Conservation (phyloP, 1,284 basidiomycete genomes). For the Puccinia triticina region DNA sequence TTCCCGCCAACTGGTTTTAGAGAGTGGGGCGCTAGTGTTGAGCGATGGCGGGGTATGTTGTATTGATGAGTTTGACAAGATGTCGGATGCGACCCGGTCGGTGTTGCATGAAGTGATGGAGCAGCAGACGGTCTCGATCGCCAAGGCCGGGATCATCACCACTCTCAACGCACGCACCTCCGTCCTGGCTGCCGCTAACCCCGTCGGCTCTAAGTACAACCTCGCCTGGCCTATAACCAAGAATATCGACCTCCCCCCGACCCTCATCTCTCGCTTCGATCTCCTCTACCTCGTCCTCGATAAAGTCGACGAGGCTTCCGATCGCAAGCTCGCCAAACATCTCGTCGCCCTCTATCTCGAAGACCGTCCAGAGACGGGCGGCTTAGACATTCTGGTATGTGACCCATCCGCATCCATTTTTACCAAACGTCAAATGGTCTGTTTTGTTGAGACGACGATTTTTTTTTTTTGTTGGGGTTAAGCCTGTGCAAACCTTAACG, state of each 20-base stretch:
- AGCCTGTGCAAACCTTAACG: conserved; percentile 86
- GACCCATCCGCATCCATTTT: not conserved
- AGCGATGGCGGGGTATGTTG: conserved; percentile 96
- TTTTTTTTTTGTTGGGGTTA: conserved; percentile 21
- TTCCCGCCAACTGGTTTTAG: conserved; percentile 93
- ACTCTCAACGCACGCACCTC: conserved; percentile 70
- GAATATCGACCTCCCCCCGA: conserved; percentile 80
- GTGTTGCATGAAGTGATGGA: conserved; percentile 99
- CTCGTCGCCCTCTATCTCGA: conserved; percentile 91
- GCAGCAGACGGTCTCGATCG: conserved; percentile 99
- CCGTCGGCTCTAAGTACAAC: conserved; percentile 94
- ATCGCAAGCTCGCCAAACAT: conserved; percentile 88
- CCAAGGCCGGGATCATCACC: conserved; percentile 94
- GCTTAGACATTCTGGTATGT: conserved; percentile 76
- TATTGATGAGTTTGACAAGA: conserved; percentile 66
- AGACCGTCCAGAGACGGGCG: conserved; percentile 74
- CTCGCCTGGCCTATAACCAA: conserved; percentile 61
- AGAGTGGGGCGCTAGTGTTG: conserved; percentile 93
- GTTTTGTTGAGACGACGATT: not conserved
- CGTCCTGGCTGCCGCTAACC: conserved; percentile 94
- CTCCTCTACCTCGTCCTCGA: conserved; percentile 96
- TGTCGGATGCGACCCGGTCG: conserved; percentile 93
- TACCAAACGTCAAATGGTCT: not conserved
- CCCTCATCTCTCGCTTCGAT: conserved; percentile 96
- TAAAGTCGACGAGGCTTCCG: conserved; percentile 74